Conservation (phyloP, 202 grass and related monocot genomes). For the Brachypodium distachyon region DNA sequence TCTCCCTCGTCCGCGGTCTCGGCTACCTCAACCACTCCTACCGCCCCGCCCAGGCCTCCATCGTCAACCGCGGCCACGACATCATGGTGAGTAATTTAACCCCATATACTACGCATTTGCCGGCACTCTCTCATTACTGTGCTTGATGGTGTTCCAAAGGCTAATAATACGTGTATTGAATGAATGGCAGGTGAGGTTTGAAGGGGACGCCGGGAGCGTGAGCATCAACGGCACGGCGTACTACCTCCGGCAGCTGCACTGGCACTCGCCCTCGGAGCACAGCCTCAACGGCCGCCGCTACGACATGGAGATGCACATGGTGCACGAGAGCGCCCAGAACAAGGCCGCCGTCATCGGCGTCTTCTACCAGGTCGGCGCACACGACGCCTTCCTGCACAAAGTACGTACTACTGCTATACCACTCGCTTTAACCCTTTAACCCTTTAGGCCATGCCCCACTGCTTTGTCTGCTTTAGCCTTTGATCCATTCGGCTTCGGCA, state of each 20-base stretch:
- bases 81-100: slow-evolving; percentile 50
- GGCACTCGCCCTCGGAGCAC: slow-evolving; percentile 76
- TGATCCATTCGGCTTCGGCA: too few species aligned
- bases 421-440: too few species aligned
- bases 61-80: slow-evolving; percentile 85
- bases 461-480: too few species aligned
- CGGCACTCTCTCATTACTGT: too few species aligned
- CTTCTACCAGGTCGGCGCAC: slow-evolving; percentile 23
- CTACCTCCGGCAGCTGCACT: slow-evolving; percentile 48
- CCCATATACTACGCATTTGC: too few species aligned
- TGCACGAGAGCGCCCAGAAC: slow-evolving; percentile 28
- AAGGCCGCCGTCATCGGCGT: slow-evolving; percentile 33
- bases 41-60: slow-evolving; percentile 16
- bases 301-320: slow-evolving; percentile 59
- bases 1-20: slow-evolving; percentile 27
- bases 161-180: too few species aligned
- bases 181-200: slow-evolving; percentile 31
- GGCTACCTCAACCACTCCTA: slow-evolving; percentile 43
- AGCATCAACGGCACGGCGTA: slow-evolving; percentile 45
- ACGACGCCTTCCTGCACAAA: slow-evolving; percentile 22
- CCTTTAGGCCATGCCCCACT: neutral
- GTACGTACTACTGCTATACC: neutral
- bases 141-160: too few species aligned
- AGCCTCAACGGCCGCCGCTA: slow-evolving; percentile 36
- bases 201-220: slow-evolving; percentile 38